Conservation (phyloP, 2,329 filamentous ascomycete genomes). For the Exophiala phaeomuriformis region DNA sequence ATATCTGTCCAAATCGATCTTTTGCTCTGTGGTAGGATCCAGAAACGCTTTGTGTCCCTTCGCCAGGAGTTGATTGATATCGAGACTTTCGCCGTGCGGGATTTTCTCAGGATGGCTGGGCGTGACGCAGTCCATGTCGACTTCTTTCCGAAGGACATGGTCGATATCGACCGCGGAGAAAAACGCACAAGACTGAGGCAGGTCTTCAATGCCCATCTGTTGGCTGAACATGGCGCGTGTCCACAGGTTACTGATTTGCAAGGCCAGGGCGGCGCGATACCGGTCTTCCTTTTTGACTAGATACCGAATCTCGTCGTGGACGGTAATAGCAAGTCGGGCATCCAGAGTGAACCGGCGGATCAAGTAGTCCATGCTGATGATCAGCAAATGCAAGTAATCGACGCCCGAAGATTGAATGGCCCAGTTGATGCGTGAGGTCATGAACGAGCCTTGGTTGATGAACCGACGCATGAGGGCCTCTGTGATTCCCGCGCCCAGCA, state of each 20-base stretch:
- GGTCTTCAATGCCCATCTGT: conserved; percentile 90
- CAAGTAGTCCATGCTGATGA: conserved; percentile 91
- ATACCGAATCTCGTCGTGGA: conserved; percentile 96
- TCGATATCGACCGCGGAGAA: conserved; percentile 96
- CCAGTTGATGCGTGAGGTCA: conserved; percentile 98
- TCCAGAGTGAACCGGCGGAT: conserved; percentile 75
- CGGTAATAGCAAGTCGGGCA: conserved; percentile 82
- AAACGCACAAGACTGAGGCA: conserved; percentile 89
- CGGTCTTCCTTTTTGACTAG: conserved; percentile 77
- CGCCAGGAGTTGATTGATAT: conserved; percentile 68
- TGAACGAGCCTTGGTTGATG: conserved; percentile 81
- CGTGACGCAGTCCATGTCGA: conserved; percentile 94
- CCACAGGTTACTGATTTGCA: conserved; percentile 93
- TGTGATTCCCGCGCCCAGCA: conserved; percentile 89
- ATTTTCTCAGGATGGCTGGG: conserved; percentile 76
- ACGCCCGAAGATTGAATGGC: conserved; percentile 96
- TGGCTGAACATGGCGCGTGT: conserved; percentile 95
- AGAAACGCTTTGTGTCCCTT: conserved; percentile 64
- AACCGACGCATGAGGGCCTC: conserved; percentile 86
- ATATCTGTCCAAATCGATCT: conserved; percentile 50
- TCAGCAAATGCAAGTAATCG: conserved; percentile 90
- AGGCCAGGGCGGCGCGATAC: conserved; percentile 82
- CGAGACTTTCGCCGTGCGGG: conserved; percentile 74
- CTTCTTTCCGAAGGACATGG: conserved; percentile 91
- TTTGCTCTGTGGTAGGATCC: conserved; percentile 50